Evolutionary conservation across 495 filamentous ascomycete genomes (phyloP).

Genomic region (Halenospora varia): DNA sequence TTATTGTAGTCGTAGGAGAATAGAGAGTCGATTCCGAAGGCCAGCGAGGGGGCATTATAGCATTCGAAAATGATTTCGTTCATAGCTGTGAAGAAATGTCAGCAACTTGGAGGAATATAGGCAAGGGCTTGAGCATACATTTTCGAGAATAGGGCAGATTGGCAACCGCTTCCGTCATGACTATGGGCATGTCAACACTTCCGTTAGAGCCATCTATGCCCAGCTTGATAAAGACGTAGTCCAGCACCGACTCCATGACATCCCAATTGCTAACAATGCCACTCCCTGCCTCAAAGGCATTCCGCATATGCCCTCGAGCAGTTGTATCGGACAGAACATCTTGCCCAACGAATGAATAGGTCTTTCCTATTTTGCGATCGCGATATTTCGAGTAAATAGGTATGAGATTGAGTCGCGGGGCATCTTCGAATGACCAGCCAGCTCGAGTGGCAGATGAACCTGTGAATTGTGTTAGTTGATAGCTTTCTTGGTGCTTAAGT

Average conservation of each 20-base stretch:
- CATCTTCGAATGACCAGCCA: constrained; percentile 87
- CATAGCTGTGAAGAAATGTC: constrained; percentile 60
- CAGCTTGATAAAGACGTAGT: constrained; percentile 89
- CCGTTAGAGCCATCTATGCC: constrained; percentile 74
- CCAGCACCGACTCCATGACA: constrained; percentile 86
- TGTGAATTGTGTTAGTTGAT: constrained; percentile 32
- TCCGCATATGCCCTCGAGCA: constrained; percentile 81
- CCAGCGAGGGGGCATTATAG: constrained; percentile 81
- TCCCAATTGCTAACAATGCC: constrained; percentile 97
- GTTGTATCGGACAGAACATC: constrained; percentile 94
- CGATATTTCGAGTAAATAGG: constrained; percentile 91
- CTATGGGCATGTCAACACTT: constrained; percentile 74
- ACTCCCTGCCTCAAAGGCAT: constrained; percentile 84
- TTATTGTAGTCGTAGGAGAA: constrained; percentile 93
- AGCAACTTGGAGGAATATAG: neutral
- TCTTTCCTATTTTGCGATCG: constrained; percentile 85
- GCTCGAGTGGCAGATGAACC: constrained; percentile 86
- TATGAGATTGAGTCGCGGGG: constrained; percentile 72
- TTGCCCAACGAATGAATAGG: constrained; percentile 83
- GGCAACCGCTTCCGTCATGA: constrained; percentile 95
- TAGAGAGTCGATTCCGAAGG: constrained; percentile 91
- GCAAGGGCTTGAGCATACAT: constrained; percentile 47
- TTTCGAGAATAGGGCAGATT: constrained; percentile 82
- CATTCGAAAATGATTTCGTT: constrained; percentile 95
- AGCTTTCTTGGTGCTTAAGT: constrained; percentile 3